Evolutionary conservation across 495 filamentous ascomycete genomes (phyloP), one percentile per base, ranked within the genome.

Genomic region (Aspergillus conjunctus): DNA sequence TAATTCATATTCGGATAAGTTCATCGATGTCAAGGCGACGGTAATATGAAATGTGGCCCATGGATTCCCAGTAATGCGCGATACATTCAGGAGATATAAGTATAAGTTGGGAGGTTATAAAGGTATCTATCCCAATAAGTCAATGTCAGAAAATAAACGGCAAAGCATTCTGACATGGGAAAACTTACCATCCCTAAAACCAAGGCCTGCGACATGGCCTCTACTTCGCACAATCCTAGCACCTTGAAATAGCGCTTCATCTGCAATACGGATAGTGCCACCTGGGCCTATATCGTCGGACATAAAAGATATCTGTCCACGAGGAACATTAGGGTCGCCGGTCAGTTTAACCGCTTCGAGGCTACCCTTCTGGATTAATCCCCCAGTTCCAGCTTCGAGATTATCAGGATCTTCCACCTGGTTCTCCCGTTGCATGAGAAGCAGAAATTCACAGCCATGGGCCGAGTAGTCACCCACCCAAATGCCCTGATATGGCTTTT

Each of bases 381-480:
- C 63, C 3, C 58, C 57, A 31, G 61, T 56, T 8, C 58, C 20
- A 14, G 56, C 18, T 33, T 66, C 56, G 43, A 50, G 43, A 17
- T 33, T 37, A 18, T 54, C 51, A 39, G 43, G 51, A 11, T 55
- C 8, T 10, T 51, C 58, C 30, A 43, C 14, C 8, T 61, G 49
- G 2, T 51, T 68, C 34, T 90, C 87, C 15, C 81, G 80, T 71
- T 98, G 93, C 56, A 88, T 71, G 37, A 98, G 78, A 5, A 93
- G 77, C 10, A 97, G 68, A 61, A 96, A 95, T 70, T 98, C 93
- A 72, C 90, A 95, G 2, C 92, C 91, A 67, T 98, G 92, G 0
- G 83, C 85, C 12, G 85, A 87, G 67, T 95, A 97, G 67, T 97
- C 92, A 5, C 93, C 93, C 10, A 93, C 88, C 90, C 91, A 98